Conservation (phyloP, 1,139 yeast species). For the Kodamaea sp. region DNA sequence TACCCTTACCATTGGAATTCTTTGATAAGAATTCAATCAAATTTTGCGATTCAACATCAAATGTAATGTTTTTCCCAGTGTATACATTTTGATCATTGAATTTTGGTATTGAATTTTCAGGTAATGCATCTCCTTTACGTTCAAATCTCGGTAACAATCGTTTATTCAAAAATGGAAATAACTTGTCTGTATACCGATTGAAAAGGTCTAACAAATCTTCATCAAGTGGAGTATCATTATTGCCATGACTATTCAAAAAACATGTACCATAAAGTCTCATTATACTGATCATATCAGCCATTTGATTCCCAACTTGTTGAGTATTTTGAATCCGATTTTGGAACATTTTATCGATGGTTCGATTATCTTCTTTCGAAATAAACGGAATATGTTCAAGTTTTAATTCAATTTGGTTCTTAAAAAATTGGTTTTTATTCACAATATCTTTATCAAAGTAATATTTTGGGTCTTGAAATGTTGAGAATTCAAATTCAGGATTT, state of each 20-base stretch:
- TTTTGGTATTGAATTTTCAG: conserved; percentile 10
- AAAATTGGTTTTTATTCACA: conserved; percentile 20
- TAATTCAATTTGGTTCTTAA: conserved; percentile 7
- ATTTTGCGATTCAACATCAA: conserved; percentile 13
- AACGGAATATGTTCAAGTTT: conserved; percentile 4
- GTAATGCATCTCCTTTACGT: conserved; percentile 9
- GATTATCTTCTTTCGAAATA: conserved; percentile 18
- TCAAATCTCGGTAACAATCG: conserved; percentile 24
- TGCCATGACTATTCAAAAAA: conserved; percentile 19
- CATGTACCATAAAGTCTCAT: conserved; percentile 38
- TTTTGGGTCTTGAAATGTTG: conserved; percentile 12
- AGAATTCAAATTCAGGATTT: conserved; percentile 28
- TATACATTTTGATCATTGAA: conserved; percentile 10
- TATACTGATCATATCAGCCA: conserved; percentile 38
- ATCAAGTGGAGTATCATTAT: conserved; percentile 1
- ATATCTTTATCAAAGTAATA: conserved; percentile 29
- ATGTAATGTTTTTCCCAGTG: conserved; percentile 7
- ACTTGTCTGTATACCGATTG: conserved; percentile 19
- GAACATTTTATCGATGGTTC: conserved; percentile 19
- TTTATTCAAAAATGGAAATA: conserved; percentile 30
- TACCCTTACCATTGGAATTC: conserved; percentile 36
- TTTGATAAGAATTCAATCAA: conserved; percentile 20
- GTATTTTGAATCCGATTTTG: conserved; percentile 16
- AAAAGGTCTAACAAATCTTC: conserved; percentile 10
- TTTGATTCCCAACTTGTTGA: conserved; percentile 20